Conservation (phyloP, 306 rosid species). For the Calophaca sinica region DNA sequence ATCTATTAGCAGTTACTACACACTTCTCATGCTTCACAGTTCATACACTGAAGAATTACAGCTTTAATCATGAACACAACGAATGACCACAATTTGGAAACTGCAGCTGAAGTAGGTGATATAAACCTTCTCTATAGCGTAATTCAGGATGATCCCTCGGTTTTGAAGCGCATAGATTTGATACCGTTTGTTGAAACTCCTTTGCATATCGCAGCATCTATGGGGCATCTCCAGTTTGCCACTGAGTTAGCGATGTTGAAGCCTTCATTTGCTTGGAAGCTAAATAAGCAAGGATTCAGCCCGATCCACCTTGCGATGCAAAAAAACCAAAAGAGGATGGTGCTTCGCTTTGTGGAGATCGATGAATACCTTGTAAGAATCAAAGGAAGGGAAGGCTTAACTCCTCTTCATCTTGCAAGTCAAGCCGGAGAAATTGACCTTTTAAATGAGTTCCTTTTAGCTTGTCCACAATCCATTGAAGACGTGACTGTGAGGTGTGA, state of each 20-base stretch:
- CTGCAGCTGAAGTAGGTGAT: neutral
- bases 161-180: neutral
- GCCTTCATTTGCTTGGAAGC: neutral
- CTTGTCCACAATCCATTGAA: neutral
- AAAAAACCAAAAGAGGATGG: neutral
- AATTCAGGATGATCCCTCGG: neutral
- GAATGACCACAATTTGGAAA: too few species aligned
- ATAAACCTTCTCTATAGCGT: neutral
- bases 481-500: neutral
- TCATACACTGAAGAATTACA: too few species aligned
- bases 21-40: too few species aligned
- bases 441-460: neutral
- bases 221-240: neutral
- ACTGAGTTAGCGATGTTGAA: neutral
- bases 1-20: too few species aligned
- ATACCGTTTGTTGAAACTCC: neutral
- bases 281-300: neutral
- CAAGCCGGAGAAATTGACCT: neutral
- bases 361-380: neutral
- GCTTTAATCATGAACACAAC: too few species aligned
- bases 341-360: neutral
- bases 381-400: neutral
- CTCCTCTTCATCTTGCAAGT: neutral
- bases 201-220: neutral
- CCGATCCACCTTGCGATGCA: neutral